These are phyloP conservation scores for Phanerochaete sordida DNA, from an alignment of 768 basidiomycete genomes.

Conservation along the genomic window DNA sequence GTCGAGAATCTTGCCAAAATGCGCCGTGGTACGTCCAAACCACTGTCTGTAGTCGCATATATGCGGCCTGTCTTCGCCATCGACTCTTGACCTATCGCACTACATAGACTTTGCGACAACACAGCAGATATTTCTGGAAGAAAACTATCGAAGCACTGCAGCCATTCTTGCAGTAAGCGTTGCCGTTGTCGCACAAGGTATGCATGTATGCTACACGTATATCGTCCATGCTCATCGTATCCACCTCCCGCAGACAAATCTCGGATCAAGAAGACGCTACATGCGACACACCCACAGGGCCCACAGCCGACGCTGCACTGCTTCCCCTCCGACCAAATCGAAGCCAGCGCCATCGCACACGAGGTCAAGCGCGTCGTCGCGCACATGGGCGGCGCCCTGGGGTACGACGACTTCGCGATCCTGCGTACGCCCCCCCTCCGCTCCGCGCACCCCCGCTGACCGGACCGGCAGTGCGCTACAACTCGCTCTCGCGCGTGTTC, in stretches of 20 bases:
- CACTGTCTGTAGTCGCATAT: not conserved
- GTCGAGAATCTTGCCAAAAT: constrained; percentile 72
- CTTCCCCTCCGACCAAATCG: constrained; percentile 53
- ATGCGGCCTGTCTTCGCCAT: not conserved
- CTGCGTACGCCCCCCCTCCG: constrained; percentile 52
- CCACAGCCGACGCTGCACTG: constrained; percentile 52
- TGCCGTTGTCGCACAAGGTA: constrained; percentile 83
- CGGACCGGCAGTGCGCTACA: constrained; percentile 80
- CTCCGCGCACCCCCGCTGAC: too few relatives aligned
- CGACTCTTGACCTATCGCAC: not conserved
- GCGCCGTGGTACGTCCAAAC: constrained; percentile 45
- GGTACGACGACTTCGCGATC: constrained; percentile 78
- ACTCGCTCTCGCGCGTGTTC: constrained; percentile 70
- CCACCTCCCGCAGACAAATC: constrained; percentile 52
- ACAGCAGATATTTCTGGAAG: constrained; percentile 69
- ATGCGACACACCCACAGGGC: constrained; percentile 64
- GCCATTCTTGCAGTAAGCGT: constrained; percentile 69
- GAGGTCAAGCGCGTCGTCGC: constrained; percentile 81
- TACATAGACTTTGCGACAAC: constrained; percentile 62
- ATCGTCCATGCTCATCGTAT: not conserved
- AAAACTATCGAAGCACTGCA: constrained; percentile 84
- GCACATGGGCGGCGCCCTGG: constrained; percentile 64
- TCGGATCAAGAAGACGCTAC: constrained; percentile 71
- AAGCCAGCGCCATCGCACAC: constrained; percentile 67
- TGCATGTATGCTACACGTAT: not conserved